Evolutionary conservation across 2,329 filamentous ascomycete genomes (phyloP).

Genomic region (Neopestalotiopsis rosae): DNA sequence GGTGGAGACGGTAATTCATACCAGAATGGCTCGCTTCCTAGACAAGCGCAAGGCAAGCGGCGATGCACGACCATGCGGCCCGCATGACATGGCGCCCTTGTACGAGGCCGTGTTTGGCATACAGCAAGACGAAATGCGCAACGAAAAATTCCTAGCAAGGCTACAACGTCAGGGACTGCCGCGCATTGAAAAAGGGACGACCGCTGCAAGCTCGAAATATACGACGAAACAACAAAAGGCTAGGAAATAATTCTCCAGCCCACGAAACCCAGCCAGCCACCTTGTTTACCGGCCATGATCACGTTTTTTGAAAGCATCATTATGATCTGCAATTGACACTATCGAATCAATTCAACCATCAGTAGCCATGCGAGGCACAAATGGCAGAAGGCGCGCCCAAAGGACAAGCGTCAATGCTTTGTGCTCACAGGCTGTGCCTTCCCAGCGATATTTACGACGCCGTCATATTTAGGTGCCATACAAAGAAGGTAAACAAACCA

Average conservation of each 20-base stretch:
- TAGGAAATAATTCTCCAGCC: background rate
- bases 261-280: too few relatives aligned
- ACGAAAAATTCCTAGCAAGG: constrained; percentile 20
- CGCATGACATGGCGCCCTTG: constrained; percentile 31
- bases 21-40: constrained; percentile 29
- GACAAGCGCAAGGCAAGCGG: constrained; percentile 34
- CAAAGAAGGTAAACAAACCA: too few relatives aligned
- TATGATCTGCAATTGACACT: too few relatives aligned
- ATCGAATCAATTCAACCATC: too few relatives aligned
- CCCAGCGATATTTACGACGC: too few relatives aligned
- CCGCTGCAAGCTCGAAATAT: background rate
- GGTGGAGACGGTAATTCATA: constrained; percentile 30
- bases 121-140: constrained; percentile 11
- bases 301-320: too few relatives aligned
- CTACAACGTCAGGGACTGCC: constrained; percentile 12
- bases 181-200: background rate
- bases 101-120: constrained; percentile 23
- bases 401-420: too few relatives aligned
- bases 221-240: background rate
- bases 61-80: constrained; percentile 33
- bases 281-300: too few relatives aligned
- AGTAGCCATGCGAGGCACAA: too few relatives aligned
- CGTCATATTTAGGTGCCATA: too few relatives aligned
- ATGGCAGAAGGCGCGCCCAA: too few relatives aligned
- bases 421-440: too few relatives aligned